Evolutionary conservation across 805 yeast species (phyloP).

Genomic region (Candida ascalaphidarum): DNA sequence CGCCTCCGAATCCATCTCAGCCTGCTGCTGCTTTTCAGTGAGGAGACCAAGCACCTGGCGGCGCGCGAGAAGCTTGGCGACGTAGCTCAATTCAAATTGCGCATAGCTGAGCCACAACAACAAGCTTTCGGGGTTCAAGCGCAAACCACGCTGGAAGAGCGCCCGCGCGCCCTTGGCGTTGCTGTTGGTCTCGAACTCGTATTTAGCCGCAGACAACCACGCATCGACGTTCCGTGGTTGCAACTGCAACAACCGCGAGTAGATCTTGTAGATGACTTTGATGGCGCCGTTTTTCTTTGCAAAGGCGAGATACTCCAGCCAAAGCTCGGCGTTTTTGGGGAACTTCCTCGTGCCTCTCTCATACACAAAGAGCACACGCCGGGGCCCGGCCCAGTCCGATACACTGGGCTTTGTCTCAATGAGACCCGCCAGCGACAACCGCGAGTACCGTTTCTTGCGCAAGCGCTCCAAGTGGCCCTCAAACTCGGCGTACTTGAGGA

Average conservation of each 20-base stretch:
- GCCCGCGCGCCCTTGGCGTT: constrained; percentile 84
- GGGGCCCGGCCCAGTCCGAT: constrained; percentile 81
- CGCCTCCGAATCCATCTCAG: constrained; percentile 30
- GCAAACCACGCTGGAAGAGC: constrained; percentile 73
- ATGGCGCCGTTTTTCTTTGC: constrained; percentile 62
- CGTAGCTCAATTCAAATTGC: constrained; percentile 79
- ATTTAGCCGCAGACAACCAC: constrained; percentile 93
- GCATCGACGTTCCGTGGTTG: constrained; percentile 89
- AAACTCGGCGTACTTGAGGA: constrained; percentile 66
- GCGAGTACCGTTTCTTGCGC: constrained; percentile 57
- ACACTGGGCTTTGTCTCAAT: constrained; percentile 56
- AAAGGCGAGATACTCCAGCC: constrained; percentile 69
- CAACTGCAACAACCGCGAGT: constrained; percentile 67
- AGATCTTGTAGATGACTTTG: constrained; percentile 65
- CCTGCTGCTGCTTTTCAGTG: constrained; percentile 60
- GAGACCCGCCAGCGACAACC: constrained; percentile 49
- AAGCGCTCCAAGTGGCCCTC: constrained; percentile 74
- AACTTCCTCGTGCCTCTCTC: constrained; percentile 76
- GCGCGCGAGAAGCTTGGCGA: constrained; percentile 76
- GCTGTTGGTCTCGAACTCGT: constrained; percentile 83
- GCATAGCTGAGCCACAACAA: constrained; percentile 80
- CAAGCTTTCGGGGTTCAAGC: constrained; percentile 69
- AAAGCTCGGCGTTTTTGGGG: constrained; percentile 67
- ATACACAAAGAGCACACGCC: constrained; percentile 73
- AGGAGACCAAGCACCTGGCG: constrained; percentile 74